Evolutionary conservation across 768 basidiomycete species (phyloP).

Genomic region (Austroboletus festivus): DNA sequence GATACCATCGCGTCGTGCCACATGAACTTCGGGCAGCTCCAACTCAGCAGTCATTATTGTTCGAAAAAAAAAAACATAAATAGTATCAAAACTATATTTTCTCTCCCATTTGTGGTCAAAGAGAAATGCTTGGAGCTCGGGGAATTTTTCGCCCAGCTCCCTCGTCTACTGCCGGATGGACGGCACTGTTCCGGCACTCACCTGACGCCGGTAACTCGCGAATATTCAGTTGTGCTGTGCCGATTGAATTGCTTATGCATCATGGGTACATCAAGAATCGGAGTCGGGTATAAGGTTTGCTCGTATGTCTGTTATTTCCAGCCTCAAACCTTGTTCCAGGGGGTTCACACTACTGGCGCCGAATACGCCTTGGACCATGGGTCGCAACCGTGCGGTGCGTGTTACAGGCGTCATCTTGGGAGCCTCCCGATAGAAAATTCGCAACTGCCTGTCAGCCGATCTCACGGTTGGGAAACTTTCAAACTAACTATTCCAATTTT

Average conservation of each 20-base stretch:
- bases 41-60: slow-evolving; percentile 1
- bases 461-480: slow-evolving; percentile 14
- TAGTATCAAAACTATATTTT: neutral
- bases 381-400: slow-evolving; percentile 11
- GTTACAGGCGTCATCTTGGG: slow-evolving; percentile 4
- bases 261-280: slow-evolving; percentile 4
- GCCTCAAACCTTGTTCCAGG: slow-evolving; percentile 21
- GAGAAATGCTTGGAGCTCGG: too few relatives aligned
- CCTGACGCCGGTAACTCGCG: slow-evolving; percentile 13
- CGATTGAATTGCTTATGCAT: slow-evolving; percentile 27
- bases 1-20: slow-evolving; percentile 10
- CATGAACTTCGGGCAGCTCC: neutral
- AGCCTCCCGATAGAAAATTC: slow-evolving; percentile 1
- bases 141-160: too few relatives aligned
- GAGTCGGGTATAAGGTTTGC: slow-evolving; percentile 28
- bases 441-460: slow-evolving; percentile 4
- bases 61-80: slow-evolving; percentile 13
- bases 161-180: neutral
- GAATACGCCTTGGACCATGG: slow-evolving; percentile 2
- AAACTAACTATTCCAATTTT: too few relatives aligned
- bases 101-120: too few relatives aligned
- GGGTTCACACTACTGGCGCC: neutral
- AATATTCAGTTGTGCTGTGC: slow-evolving; percentile 13
- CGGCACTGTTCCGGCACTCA: slow-evolving; percentile 4
- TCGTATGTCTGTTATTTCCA: slow-evolving; percentile 5